phyloP scores from a whole-genome alignment of 179 eudicot species.

The Spinacia oleracea region DNA sequence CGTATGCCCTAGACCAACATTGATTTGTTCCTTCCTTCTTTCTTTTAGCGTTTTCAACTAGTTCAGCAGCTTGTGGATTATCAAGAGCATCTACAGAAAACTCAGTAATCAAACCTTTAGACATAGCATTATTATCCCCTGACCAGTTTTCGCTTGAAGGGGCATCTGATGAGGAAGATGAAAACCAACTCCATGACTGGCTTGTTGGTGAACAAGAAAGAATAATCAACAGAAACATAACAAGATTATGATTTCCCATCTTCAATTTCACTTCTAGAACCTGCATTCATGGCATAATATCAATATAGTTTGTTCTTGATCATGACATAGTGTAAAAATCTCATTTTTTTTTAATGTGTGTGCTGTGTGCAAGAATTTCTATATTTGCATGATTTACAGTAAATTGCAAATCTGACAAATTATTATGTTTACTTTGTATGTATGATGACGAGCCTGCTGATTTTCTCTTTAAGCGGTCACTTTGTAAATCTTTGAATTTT shows the following conservation, averaged over 20 bases:
- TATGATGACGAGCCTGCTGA: too few species aligned
- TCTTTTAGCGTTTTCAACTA: too few species aligned
- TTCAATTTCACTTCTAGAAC: not conserved
- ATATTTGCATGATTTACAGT: not conserved
- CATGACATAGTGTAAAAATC: too few species aligned
- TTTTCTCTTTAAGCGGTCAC: too few species aligned
- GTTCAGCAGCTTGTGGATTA: too few species aligned
- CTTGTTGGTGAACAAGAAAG: conserved; percentile 11
- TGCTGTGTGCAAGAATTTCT: not conserved
- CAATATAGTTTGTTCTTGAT: too few species aligned
- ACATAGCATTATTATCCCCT: too few species aligned
- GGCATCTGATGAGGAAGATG: conserved; percentile 40
- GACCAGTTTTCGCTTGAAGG: not conserved
- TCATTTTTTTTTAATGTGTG: too few species aligned
- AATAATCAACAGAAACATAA: conserved; percentile 20
- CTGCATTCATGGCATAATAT: conserved; percentile 1
- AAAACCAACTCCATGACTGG: conserved; percentile 46
- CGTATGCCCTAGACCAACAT: conserved; percentile 60
- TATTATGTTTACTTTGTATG: too few species aligned
- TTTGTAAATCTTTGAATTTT: too few species aligned
- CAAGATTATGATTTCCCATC: conserved; percentile 10
- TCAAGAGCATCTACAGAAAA: conserved; percentile 45
- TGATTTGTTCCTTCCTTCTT: conserved; percentile 38
- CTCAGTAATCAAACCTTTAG: conserved; percentile 34
- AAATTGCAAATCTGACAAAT: not conserved